These are phyloP conservation scores for Sphaceloma murrayae DNA, from an alignment of 2,329 filamentous ascomycete species.

Conservation along the genomic window DNA sequence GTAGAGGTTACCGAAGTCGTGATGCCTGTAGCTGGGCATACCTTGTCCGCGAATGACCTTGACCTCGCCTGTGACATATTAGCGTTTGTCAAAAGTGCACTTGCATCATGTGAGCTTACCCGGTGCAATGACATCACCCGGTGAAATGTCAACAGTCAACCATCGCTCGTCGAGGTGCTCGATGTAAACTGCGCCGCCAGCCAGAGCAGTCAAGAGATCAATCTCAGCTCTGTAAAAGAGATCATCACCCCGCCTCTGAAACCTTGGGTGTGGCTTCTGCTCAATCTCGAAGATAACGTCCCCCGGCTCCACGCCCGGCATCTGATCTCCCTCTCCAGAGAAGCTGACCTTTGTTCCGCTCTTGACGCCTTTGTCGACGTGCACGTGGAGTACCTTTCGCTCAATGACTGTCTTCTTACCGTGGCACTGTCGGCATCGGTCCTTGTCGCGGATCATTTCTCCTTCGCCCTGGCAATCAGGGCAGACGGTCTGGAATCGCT, in stretches of 20 bases:
- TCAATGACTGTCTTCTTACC: conserved; percentile 98
- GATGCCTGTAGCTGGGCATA: conserved; percentile 93
- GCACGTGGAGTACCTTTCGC: conserved; percentile 95
- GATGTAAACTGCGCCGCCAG: conserved; percentile 80
- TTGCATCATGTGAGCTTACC: conserved; percentile 49
- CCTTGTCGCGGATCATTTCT: conserved; percentile 92
- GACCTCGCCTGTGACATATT: conserved; percentile 55
- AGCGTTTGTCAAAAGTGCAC: conserved; percentile 20
- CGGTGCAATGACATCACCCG: conserved; percentile 88
- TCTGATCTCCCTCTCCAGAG: conserved; percentile 90
- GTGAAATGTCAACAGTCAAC: conserved; percentile 84
- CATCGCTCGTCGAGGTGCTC: conserved; percentile 97
- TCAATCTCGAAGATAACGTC: conserved; percentile 99
- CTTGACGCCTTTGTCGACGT: conserved; percentile 89
- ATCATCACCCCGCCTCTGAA: conserved; percentile 93
- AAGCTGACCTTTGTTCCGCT: conserved; percentile 96
- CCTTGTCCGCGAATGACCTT: conserved; percentile 95
- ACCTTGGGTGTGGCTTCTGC: conserved; percentile 93
- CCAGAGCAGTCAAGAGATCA: conserved; percentile 87
- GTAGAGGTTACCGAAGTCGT: conserved; percentile 92
- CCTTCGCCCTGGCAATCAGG: conserved; percentile 96
- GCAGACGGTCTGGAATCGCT: conserved; percentile 98
- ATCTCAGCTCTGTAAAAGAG: conserved; percentile 92
- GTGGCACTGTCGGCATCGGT: conserved; percentile 90
- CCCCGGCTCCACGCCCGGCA: conserved; percentile 82